Percentiles rank a stretch among this genome's conserved stretches.
These are phyloP conservation scores for Hericium coralloides DNA, from an alignment of 768 basidiomycete species.

Conservation along the genomic window DNA sequence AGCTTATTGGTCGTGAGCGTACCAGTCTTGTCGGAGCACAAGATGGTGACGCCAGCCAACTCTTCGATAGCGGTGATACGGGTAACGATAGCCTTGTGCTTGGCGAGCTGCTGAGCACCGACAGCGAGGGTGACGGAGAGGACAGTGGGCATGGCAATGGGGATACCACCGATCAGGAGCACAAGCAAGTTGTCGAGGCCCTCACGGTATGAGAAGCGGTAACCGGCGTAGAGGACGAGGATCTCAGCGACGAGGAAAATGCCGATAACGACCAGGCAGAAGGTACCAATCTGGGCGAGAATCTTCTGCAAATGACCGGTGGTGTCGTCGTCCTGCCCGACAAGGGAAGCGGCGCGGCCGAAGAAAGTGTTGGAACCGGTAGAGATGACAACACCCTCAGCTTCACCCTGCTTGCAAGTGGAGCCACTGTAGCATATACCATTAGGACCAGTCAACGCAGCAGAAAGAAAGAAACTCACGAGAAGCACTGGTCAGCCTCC, in stretches of 20 bases:
- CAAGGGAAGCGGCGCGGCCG: constrained; percentile 95
- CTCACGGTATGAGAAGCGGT: constrained; percentile 84
- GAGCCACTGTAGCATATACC: constrained; percentile 55
- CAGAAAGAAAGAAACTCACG: constrained; percentile 43
- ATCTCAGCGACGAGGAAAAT: constrained; percentile 95
- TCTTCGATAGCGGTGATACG: constrained; percentile 99
- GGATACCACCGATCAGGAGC: constrained; percentile 98
- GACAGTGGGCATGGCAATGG: constrained; percentile 99
- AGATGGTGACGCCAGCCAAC: constrained; percentile 94
- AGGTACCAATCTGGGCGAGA: constrained; percentile 94
- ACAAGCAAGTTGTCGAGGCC: constrained; percentile 98
- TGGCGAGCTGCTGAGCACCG: constrained; percentile 96
- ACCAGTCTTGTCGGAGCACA: constrained; percentile 98
- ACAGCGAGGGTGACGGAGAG: constrained; percentile 97
- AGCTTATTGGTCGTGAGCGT: constrained; percentile 99
- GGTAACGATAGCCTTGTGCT: constrained; percentile 99
- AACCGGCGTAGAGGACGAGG: constrained; percentile 86
- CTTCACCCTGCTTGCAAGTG: constrained; percentile 98
- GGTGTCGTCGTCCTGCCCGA: constrained; percentile 95
- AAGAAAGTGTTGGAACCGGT: constrained; percentile 99
- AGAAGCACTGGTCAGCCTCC: constrained; percentile 94
- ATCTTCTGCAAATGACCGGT: constrained; percentile 99
- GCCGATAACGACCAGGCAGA: constrained; percentile 94
- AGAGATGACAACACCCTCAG: constrained; percentile 97
- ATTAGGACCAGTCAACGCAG: constrained; percentile 6